Evolutionary conservation across 768 basidiomycete species (phyloP).

Genomic region (Rhodotorula toruloides): DNA sequence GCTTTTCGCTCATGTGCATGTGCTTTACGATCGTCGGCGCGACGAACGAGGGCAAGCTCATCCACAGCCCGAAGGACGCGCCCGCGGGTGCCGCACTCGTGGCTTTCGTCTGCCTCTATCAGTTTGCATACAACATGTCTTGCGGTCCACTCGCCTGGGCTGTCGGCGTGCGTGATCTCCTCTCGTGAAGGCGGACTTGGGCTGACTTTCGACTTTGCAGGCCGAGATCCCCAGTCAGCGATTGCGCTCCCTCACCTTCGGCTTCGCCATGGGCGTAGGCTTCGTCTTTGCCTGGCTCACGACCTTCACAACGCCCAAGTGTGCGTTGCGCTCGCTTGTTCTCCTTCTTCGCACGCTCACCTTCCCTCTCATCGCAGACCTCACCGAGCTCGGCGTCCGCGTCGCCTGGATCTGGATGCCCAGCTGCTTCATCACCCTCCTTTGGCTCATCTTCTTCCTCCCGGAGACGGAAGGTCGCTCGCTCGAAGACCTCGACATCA

Average conservation of each 20-base stretch:
- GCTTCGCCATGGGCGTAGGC: slow-evolving; percentile 32
- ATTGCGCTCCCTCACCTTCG: slow-evolving; percentile 31
- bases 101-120: slow-evolving; percentile 30
- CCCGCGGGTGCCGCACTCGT: slow-evolving; percentile 18
- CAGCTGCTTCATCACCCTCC: background rate
- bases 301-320: slow-evolving; percentile 24
- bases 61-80: background rate
- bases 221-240: slow-evolving; percentile 36
- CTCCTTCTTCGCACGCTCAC: background rate
- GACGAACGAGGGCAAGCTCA: slow-evolving; percentile 23
- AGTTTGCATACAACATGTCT: slow-evolving; percentile 14
- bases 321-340: slow-evolving; percentile 5
- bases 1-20: slow-evolving; percentile 19
- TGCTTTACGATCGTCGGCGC: slow-evolving; percentile 28
- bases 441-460: slow-evolving; percentile 6
- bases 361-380: background rate
- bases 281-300: slow-evolving; percentile 38
- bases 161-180: slow-evolving; percentile 6
- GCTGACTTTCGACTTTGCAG: background rate
- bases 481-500: slow-evolving; percentile 7
- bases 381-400: background rate
- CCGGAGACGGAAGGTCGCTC: slow-evolving; percentile 6
- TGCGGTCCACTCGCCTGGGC: slow-evolving; percentile 31
- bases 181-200: background rate
- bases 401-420: slow-evolving; percentile 8